Evolutionary conservation across 1,139 yeast genomes (phyloP).

Genomic region (Yamadazyma jaroonii): DNA sequence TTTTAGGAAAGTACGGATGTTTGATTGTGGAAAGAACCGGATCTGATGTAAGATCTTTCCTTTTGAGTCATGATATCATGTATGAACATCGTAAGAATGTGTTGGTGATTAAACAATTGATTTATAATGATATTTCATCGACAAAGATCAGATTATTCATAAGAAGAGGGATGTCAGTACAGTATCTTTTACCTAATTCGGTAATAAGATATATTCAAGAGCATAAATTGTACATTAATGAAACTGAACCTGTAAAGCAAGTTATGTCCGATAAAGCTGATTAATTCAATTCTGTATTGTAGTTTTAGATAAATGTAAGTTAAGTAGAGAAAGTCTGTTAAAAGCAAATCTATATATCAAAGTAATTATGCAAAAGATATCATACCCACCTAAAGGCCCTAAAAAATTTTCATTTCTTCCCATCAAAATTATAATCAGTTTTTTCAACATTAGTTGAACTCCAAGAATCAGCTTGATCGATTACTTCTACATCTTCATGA

Average conservation of each 20-base stretch:
- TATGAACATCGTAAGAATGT: conserved; percentile 94
- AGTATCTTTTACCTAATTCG: conserved; percentile 87
- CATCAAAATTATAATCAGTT: too few relatives aligned
- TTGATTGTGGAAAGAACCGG: conserved; percentile 96
- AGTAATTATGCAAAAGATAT: not conserved
- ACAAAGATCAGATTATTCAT: conserved; percentile 91
- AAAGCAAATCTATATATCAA: not conserved
- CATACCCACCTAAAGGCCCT: too few relatives aligned
- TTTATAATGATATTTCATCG: conserved; percentile 92
- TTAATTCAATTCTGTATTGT: conserved; percentile 12
- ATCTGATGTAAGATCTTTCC: conserved; percentile 87
- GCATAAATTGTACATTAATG: conserved; percentile 78
- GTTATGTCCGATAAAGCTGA: conserved; percentile 63
- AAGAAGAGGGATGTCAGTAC: conserved; percentile 95
- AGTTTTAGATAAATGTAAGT: not conserved
- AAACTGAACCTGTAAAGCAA: conserved; percentile 90
- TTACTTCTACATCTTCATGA: not conserved
- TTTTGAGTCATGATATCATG: conserved; percentile 93
- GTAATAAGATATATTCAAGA: conserved; percentile 95
- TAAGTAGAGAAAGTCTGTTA: not conserved
- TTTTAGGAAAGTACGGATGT: conserved; percentile 93
- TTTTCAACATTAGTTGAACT: not conserved
- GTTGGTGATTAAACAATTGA: conserved; percentile 89
- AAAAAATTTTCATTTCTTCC: too few relatives aligned
- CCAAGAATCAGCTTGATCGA: conserved; percentile 1